Percentiles rank a stretch among this genome's conserved stretches.
Conservation (phyloP, 2,329 filamentous ascomycete genomes). For the Coniochaeta ligniaria region DNA sequence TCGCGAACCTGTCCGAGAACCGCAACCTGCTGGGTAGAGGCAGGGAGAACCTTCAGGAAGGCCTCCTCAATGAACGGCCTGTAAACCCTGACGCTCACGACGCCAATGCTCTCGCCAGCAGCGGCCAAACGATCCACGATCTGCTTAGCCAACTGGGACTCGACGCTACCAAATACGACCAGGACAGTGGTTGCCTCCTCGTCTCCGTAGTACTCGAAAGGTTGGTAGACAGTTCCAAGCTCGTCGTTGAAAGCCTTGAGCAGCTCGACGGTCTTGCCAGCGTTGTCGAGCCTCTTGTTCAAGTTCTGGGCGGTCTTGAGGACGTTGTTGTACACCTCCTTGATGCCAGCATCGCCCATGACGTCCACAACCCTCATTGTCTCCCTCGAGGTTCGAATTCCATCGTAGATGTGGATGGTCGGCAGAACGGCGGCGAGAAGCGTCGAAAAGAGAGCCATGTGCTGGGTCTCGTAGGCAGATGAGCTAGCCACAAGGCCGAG, state of each 20-base stretch:
- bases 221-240: constrained; percentile 84
- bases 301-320: constrained; percentile 51
- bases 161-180: constrained; percentile 87
- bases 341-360: constrained; percentile 56
- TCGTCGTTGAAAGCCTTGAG: constrained; percentile 77
- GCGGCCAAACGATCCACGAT: constrained; percentile 66
- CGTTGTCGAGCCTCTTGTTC: constrained; percentile 63
- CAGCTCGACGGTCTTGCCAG: constrained; percentile 63
- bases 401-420: constrained; percentile 75
- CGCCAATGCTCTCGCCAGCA: constrained; percentile 72
- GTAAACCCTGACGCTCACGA: constrained; percentile 88
- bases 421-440: constrained; percentile 64
- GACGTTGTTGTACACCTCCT: constrained; percentile 58
- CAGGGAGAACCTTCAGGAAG: constrained; percentile 76
- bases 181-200: constrained; percentile 71
- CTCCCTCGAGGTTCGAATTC: constrained; percentile 64
- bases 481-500: constrained; percentile 78
- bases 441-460: constrained; percentile 74
- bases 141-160: constrained; percentile 79
- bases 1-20: constrained; percentile 85
- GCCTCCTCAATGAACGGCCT: constrained; percentile 92
- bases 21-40: constrained; percentile 66
- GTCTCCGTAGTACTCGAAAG: constrained; percentile 93
- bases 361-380: constrained; percentile 67
- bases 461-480: constrained; percentile 86